Evolutionary conservation across 1,284 basidiomycete species (phyloP), one percentile per base, ranked within the genome.

Genomic region (Sphagnurus paluster): DNA sequence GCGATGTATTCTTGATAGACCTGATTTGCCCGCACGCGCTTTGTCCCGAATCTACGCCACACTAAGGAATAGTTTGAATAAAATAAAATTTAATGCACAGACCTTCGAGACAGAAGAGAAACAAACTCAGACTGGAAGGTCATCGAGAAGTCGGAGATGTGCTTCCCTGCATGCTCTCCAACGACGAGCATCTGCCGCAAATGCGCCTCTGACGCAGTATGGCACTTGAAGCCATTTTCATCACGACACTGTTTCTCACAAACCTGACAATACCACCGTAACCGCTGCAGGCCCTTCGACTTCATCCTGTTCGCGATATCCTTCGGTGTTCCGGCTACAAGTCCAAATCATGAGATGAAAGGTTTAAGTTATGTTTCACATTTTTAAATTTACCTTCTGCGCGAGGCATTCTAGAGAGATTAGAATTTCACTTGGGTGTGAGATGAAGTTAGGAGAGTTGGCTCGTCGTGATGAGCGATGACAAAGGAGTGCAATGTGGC

Each of bases 1-100:
- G 91, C 82, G 57, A 99, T 99, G 70, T 92, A 95, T 67, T 99
- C 97, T 69, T 99, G 95, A 63, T 99, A 99, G 13, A 99, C 96
- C 41, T 84, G 86, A 64, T 99, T 99, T 29, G 93, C 93, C 54
- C 85, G 81, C 20, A 97, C 92, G 39, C 94, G 89, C 64, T 96
- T 94, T 1, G 94, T 98, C 7, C 90, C 90, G 66, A 93, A 95
- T 55, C 93, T 91, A 30, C n/a, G 7, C 23, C 16, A 29, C 13
- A 19, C 8, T 21, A 24, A 11, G 30, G 20, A 4, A 28, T 6
- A 2, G 4, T 47, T 14, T 37, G 16, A 6, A 16, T 37, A 30
- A 21, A 2, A 25, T 13, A 10, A 19, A 23, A 14, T n/a, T 13
- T 10, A 28, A 3, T 21, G 23, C 19, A 9, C 78, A 41, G 23